Evolutionary conservation across 768 basidiomycete genomes (phyloP), one percentile per base, ranked within the genome.

Genomic region (Bullera alba): DNA sequence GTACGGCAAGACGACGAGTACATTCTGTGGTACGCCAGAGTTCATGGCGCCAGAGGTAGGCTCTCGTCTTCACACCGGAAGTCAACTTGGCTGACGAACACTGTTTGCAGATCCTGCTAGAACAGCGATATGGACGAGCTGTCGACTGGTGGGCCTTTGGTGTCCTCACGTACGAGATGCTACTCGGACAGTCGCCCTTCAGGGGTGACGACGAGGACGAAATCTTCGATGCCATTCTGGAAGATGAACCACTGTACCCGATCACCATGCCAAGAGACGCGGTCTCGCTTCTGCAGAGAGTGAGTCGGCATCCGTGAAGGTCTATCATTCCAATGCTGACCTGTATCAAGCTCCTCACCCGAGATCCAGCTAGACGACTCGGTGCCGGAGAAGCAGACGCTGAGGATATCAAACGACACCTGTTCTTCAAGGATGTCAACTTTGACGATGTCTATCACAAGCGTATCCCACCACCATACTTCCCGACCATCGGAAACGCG

Each of bases 141-240:
- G 95, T 99, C 35, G 95, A 99, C 70, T 99, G 95, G 95, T 99
- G 95, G 95, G 95, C 95, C 12, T 97, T 97, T 71, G 95, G 95
- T 57, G 95, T 99, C 3, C 75, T 99, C 62, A 96, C 86, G 22
- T 99, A 99, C 70, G 95, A 99, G 75, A 99, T 99, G 95, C 75
- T 99, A 47, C 79, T 97, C 22, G 95, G 95, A 39, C 95, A 97
- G 75, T 97, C 95, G 4, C 95, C 95, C 2, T 99, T 99, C 84
- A 84, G 92, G 38, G 95, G 95, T 50, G 95, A 99, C 63, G 95
- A 97, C 60, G 95, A 97, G 72, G 95, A 99, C 67, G 95, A 99
- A 77, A 97, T 99, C 53, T 99, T 97, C 71, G 95, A 99, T 72
- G 95, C 95, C 34, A 97, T 99, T 61, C 75, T 99, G 27, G 95